Evolutionary conservation across 805 yeast species (phyloP).

Genomic region (Kuraishia piskuri): DNA sequence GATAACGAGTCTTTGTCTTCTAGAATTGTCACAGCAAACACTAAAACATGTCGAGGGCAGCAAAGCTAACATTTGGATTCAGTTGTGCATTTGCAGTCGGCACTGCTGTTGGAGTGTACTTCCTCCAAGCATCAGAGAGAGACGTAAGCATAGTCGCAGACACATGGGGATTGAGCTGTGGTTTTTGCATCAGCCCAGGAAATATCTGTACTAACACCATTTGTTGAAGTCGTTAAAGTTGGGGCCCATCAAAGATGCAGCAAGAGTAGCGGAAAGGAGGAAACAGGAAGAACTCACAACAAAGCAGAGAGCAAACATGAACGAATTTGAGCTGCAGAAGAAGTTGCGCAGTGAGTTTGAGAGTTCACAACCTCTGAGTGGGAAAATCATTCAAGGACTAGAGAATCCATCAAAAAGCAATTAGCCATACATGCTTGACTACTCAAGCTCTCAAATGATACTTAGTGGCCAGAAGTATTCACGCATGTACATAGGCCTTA

Average conservation of each 20-base stretch:
- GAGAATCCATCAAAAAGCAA: conserved; percentile 12
- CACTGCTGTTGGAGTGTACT: conserved; percentile 62
- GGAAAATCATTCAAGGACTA: conserved; percentile 36
- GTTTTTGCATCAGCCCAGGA: too few relatives aligned
- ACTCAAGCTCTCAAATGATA: neutral
- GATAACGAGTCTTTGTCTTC: neutral
- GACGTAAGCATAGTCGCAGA: conserved; percentile 30
- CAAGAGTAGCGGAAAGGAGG: conserved; percentile 43
- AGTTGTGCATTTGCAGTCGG: conserved; percentile 47
- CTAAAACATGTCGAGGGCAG: conserved; percentile 64
- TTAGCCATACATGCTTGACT: neutral
- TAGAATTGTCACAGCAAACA: too few relatives aligned
- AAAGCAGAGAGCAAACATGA: conserved; percentile 44
- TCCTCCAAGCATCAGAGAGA: conserved; percentile 61
- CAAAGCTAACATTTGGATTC: conserved; percentile 63
- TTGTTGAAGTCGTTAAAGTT: conserved; percentile 49
- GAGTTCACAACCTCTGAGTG: conserved; percentile 54
- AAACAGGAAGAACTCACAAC: conserved; percentile 22
- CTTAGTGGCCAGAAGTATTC: neutral
- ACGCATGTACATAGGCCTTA: neutral
- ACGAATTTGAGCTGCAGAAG: conserved; percentile 60
- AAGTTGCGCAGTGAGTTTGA: conserved; percentile 49
- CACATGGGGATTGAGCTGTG: neutral
- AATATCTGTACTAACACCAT: neutral
- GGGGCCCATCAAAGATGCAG: conserved; percentile 83